A percentile compares a stretch with the other conserved stretches of the same genome.
Conservation (phyloP, 2,329 filamentous ascomycete species). For the Lasiodiplodia sp. region DNA sequence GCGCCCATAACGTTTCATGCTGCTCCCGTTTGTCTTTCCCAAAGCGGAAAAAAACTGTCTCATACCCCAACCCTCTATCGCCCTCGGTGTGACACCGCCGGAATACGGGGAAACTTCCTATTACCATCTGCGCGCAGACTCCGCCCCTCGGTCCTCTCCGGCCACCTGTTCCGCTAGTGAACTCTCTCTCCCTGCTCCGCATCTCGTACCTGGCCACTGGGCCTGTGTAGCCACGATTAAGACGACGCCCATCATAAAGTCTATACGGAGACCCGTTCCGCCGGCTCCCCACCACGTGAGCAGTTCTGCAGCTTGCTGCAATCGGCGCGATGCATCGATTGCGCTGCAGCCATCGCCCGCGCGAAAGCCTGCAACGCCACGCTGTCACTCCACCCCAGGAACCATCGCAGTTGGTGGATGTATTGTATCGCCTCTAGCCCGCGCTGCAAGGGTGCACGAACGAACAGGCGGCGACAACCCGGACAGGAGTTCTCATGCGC, state of each 20-base stretch:
- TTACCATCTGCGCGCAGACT: constrained; percentile 9
- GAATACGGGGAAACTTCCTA: constrained; percentile 17
- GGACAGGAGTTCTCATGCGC: constrained; percentile 4
- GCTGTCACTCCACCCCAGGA: constrained; percentile 18
- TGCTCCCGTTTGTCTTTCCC: neutral
- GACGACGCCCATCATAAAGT: neutral
- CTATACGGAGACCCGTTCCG: neutral
- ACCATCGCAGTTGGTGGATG: constrained; percentile 1
- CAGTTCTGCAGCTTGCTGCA: neutral
- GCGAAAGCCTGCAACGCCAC: constrained; percentile 12
- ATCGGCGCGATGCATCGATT: neutral
- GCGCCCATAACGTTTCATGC: constrained; percentile 25
- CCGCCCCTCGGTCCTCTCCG: neutral
- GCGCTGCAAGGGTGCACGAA: constrained; percentile 9
- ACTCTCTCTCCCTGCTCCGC: neutral
- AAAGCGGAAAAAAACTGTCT: constrained; percentile 11
- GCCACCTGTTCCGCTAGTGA: constrained; percentile 9
- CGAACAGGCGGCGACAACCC: neutral
- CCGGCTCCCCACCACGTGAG: constrained; percentile 10
- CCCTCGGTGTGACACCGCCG: constrained; percentile 1
- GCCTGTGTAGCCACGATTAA: neutral
- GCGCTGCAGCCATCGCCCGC: constrained; percentile 2
- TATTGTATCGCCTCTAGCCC: neutral
- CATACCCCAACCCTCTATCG: constrained; percentile 8
- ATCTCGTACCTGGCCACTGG: neutral